Evolutionary conservation across 1,284 basidiomycete species (phyloP), one percentile per base, ranked within the genome.

Genomic region (Trametes hirsuta): DNA sequence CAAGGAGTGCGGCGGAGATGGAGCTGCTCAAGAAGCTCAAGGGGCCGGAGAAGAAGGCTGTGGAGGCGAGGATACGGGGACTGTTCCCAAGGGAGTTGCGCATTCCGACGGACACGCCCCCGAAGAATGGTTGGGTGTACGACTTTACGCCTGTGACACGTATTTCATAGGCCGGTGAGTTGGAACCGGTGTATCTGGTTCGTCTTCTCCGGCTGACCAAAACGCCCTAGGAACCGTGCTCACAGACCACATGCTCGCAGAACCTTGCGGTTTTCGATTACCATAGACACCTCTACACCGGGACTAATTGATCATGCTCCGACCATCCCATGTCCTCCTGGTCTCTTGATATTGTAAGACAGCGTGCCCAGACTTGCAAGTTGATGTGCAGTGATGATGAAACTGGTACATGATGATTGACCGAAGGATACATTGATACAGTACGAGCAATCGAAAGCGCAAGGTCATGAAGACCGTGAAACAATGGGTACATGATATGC

Each of bases 31-130:
- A 89, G 73, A 82, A 77, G 48, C 76, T 89, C 75, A 87, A 83
- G 70, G 85, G 81, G 6, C 80, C 83, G 24, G 88, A 93, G 75
- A 84, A 83, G 71, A 85, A 84, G 71, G 88, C 85, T 14, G 75
- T 90, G 64, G 92, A 94, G 73, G 85, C 88, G 12, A 83, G 93
- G 68, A 82, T 93, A 67, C 86, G 89, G 56, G 94, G 94, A 0
- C 73, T 96, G 42, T 91, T 96, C 74, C 94, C 94, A 59, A 83
- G 91, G 58, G 92, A 94, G 72, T 72, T 94, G 71, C 83, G 84
- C 53, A 79, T 90, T 61, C 91, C 92, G 39, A 84, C 89, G 4
- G 91, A 94, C 66, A 94, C 91, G 6, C 90, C 92, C 1, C 80
- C 90, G 15, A 83, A 80, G 58, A 78, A 78, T 40, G 92, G 92